These are phyloP conservation scores for Pyrenula aspistea DNA, from an alignment of 495 filamentous ascomycete species.

Conservation along the genomic window DNA sequence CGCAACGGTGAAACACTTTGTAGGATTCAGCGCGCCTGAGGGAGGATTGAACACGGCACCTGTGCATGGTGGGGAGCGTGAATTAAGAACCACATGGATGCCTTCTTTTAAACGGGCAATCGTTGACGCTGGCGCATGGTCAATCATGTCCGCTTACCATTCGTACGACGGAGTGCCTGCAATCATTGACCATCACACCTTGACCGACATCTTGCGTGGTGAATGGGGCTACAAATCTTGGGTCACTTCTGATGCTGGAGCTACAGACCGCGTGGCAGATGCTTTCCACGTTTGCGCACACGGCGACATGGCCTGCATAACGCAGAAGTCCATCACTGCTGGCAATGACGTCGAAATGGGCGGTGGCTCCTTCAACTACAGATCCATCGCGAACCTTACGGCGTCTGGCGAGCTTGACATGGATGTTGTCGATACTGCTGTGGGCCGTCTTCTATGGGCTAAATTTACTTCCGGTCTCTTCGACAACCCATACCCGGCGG, in stretches of 20 bases:
- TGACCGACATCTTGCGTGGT: slow-evolving; percentile 52
- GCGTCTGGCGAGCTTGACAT: slow-evolving; percentile 42
- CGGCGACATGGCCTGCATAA: slow-evolving; percentile 47
- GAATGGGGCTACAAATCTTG: slow-evolving; percentile 63
- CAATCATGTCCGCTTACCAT: slow-evolving; percentile 58
- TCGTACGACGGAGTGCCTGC: slow-evolving; percentile 58
- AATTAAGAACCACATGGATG: slow-evolving; percentile 55
- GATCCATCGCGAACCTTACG: slow-evolving; percentile 51
- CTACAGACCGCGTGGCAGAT: slow-evolving; percentile 50
- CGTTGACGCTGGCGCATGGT: slow-evolving; percentile 51
- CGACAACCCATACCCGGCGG: slow-evolving; percentile 49
- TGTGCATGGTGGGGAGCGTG: slow-evolving; percentile 56
- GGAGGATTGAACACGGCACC: slow-evolving; percentile 59
- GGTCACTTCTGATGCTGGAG: slow-evolving; percentile 49
- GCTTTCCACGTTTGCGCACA: slow-evolving; percentile 52
- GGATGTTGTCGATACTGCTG: slow-evolving; percentile 47
- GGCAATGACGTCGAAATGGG: slow-evolving; percentile 72
- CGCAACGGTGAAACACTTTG: slow-evolving; percentile 60
- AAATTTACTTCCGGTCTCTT: slow-evolving; percentile 60
- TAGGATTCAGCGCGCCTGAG: slow-evolving; percentile 50
- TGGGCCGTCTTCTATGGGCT: slow-evolving; percentile 44
- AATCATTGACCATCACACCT: slow-evolving; percentile 44
- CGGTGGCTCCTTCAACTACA: slow-evolving; percentile 57
- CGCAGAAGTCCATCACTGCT: slow-evolving; percentile 42
- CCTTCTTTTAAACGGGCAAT: slow-evolving; percentile 55